Evolutionary conservation across 306 rosid species (phyloP).

Genomic region (Cicer bijugum): DNA sequence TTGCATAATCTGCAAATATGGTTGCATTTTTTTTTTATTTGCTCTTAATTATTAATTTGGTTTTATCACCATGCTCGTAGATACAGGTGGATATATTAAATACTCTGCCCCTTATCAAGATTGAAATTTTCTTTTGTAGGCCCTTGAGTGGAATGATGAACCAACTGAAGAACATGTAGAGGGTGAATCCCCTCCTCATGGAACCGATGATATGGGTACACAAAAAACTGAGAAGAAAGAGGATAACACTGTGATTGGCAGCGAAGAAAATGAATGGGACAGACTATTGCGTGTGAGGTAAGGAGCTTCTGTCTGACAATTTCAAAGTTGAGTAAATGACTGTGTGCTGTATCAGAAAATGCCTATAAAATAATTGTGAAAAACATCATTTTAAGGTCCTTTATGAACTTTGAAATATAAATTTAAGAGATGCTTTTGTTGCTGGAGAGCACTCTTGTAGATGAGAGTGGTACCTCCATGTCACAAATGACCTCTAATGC

Average conservation of each 20-base stretch:
- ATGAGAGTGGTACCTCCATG: constrained; percentile 31
- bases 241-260: constrained; percentile 57
- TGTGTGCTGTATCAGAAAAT: constrained; percentile 9
- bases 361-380: constrained; percentile 23
- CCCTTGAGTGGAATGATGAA: constrained; percentile 97
- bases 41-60: constrained; percentile 1
- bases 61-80: constrained; percentile 30
- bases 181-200: constrained; percentile 76
- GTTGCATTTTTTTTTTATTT: constrained; percentile 19
- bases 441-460: constrained; percentile 28
- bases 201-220: constrained; percentile 60
- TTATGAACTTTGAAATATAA: constrained; percentile 34
- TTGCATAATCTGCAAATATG: constrained; percentile 18
- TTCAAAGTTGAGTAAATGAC: constrained; percentile 10
- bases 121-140: constrained; percentile 54
- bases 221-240: constrained; percentile 80
- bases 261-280: constrained; percentile 99
- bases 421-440: constrained; percentile 27
- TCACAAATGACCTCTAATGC: constrained; percentile 37
- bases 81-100: constrained; percentile 12
- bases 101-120: constrained; percentile 21
- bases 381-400: constrained; percentile 26
- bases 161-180: constrained; percentile 78
- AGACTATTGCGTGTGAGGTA: constrained; percentile 87
- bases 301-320: constrained; percentile 41